These are phyloP conservation scores for Saprolegnia parasitica DNA, from an alignment of 352 stramenopile species.

Conservation along the genomic window DNA sequence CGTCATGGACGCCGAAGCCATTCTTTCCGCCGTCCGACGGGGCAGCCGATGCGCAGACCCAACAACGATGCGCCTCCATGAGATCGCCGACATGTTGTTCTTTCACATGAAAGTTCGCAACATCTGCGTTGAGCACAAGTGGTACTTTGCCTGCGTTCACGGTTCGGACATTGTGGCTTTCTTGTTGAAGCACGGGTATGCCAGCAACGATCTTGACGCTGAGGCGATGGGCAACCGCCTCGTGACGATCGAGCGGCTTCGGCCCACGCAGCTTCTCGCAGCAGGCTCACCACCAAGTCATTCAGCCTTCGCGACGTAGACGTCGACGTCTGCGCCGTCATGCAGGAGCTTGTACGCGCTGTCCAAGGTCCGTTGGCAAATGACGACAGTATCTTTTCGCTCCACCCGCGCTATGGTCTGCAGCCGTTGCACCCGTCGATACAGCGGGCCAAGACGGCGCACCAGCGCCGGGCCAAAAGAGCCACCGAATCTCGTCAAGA, in stretches of 20 bases:
- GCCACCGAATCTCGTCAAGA: background rate
- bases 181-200: background rate
- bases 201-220: background rate
- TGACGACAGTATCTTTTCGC: conserved; percentile 12
- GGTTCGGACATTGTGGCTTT: conserved; percentile 6
- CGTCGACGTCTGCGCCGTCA: background rate
- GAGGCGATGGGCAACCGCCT: conserved; percentile 18
- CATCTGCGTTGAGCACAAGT: background rate
- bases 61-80: background rate
- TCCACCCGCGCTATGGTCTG: conserved; percentile 2
- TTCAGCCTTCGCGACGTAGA: background rate
- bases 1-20: background rate
- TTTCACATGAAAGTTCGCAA: conserved; percentile 11
- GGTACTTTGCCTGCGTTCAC: conserved; percentile 11
- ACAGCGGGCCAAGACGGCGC: background rate
- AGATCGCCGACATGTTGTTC: conserved; percentile 17
- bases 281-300: background rate
- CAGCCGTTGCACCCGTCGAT: conserved; percentile 31
- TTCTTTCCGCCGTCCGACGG: background rate
- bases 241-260: conserved; percentile 9
- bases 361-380: conserved; percentile 11
- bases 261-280: background rate
- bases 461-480: background rate
- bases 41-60: background rate
- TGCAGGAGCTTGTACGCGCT: background rate